Conservation (phyloP, 108 stramenopile species). For the Aureococcus anophagefferens region DNA sequence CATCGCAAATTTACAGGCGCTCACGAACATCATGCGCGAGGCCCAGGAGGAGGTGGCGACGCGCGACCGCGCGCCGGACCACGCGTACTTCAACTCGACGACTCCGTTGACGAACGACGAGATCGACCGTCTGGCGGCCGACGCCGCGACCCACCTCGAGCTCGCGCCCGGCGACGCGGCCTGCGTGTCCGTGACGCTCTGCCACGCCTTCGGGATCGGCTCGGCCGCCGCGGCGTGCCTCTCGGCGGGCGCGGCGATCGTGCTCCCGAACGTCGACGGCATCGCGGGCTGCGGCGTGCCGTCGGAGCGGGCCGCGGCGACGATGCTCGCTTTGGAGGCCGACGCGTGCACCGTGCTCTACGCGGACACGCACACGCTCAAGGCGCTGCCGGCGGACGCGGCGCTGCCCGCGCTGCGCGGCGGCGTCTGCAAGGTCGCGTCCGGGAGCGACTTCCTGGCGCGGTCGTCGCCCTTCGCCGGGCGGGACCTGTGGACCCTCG, state of each 20-base stretch:
- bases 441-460: constrained; percentile 31
- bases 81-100: constrained; percentile 22
- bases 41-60: not conserved
- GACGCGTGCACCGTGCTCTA: constrained; percentile 39
- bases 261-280: constrained; percentile 40
- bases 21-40: constrained; percentile 11
- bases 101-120: constrained; percentile 27
- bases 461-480: constrained; percentile 25
- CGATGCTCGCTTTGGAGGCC: constrained; percentile 25
- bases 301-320: constrained; percentile 36
- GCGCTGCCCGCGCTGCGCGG: constrained; percentile 21
- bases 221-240: constrained; percentile 28
- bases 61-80: constrained; percentile 12
- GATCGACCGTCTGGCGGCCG: constrained; percentile 24
- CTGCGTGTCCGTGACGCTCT: constrained; percentile 40
- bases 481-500: constrained; percentile 25
- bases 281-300: constrained; percentile 46
- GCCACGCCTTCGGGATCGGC: constrained; percentile 46
- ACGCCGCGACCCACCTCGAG: constrained; percentile 17
- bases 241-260: constrained; percentile 27
- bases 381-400: constrained; percentile 22
- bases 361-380: constrained; percentile 43
- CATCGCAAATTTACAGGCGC: constrained; percentile 19
- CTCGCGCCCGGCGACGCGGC: constrained; percentile 29
- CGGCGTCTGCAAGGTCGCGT: constrained; percentile 41